A percentile compares a stretch with the other conserved stretches of the same genome.
These are phyloP conservation scores for Pseudognaphalium luteoalbum DNA, from an alignment of 129 eudicot genomes.

Conservation along the genomic window DNA sequence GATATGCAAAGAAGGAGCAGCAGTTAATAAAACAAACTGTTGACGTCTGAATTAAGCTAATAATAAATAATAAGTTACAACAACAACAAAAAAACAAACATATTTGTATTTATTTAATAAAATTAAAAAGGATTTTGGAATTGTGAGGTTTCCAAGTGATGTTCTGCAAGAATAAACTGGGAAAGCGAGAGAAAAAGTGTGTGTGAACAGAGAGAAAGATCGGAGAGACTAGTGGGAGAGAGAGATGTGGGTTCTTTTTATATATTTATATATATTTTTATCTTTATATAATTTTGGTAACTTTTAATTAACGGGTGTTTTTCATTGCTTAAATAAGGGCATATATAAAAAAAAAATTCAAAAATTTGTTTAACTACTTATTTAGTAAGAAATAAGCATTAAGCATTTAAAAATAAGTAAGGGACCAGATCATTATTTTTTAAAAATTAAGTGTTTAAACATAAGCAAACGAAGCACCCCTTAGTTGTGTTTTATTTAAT, in stretches of 20 bases:
- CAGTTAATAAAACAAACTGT: neutral
- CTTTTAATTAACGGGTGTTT: no score
- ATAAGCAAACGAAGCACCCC: no score
- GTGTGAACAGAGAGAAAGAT: conserved; percentile 19
- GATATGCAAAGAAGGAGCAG: conserved; percentile 7
- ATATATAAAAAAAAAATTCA: no score
- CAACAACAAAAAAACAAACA: conserved; percentile 1
- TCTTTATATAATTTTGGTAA: neutral
- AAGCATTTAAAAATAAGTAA: no score
- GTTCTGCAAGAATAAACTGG: conserved; percentile 37
- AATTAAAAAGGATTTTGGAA: conserved; percentile 29
- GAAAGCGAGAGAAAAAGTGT: conserved; percentile 32
- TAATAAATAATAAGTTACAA: neutral
- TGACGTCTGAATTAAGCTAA: conserved; percentile 32
- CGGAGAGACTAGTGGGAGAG: conserved; percentile 25
- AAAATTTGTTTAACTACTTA: no score
- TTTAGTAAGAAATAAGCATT: no score
- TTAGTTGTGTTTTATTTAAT: neutral
- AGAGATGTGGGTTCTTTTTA: neutral
- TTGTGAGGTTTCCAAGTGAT: conserved; percentile 49
- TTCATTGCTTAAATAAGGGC: no score
- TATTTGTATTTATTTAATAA: neutral
- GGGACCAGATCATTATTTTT: no score
- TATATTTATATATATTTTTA: neutral
- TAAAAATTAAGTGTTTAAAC: no score